A percentile compares a stretch with the other conserved stretches of the same genome.
Conservation (phyloP, 2,329 filamentous ascomycete species). For the Aspergillus quadricinctus region DNA sequence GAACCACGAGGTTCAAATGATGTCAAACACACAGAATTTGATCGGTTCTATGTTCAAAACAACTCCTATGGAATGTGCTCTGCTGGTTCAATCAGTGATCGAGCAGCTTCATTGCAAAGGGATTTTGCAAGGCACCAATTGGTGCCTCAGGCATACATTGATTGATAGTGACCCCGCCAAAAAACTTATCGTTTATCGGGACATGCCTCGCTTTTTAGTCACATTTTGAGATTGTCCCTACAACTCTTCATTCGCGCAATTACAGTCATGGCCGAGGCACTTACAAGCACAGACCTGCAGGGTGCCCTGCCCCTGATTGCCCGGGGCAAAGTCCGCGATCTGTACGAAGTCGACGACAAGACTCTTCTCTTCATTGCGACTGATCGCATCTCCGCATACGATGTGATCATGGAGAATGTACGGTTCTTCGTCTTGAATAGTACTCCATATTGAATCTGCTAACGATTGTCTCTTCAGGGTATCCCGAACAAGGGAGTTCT, state of each 20-base stretch:
- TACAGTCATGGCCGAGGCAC: conserved; percentile 16
- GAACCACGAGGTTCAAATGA: background rate
- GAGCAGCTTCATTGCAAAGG: background rate
- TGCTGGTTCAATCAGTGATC: background rate
- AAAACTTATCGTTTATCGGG: conserved; percentile 5
- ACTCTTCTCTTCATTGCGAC: conserved; percentile 79
- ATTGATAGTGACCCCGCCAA: conserved; percentile 1
- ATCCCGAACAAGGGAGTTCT: conserved; percentile 65
- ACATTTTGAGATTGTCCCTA: background rate
- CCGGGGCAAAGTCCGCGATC: conserved; percentile 73
- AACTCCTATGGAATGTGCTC: background rate
- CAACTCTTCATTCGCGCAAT: background rate
- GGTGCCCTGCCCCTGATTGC: conserved; percentile 49
- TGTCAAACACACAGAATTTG: background rate
- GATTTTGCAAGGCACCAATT: background rate
- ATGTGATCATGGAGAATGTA: conserved; percentile 81
- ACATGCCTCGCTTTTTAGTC: background rate
- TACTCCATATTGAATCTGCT: background rate
- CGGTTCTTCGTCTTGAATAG: conserved; percentile 35
- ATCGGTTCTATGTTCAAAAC: background rate
- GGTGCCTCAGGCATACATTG: background rate
- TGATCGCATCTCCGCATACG: conserved; percentile 92
- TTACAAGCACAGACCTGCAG: conserved; percentile 42
- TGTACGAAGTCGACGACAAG: conserved; percentile 66
- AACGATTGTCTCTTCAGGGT: conserved; percentile 44